A percentile compares a stretch with the other conserved stretches of the same genome.
These are phyloP conservation scores for Pseudonitzschia pungens DNA, from an alignment of 108 stramenopile species.

Conservation along the genomic window DNA sequence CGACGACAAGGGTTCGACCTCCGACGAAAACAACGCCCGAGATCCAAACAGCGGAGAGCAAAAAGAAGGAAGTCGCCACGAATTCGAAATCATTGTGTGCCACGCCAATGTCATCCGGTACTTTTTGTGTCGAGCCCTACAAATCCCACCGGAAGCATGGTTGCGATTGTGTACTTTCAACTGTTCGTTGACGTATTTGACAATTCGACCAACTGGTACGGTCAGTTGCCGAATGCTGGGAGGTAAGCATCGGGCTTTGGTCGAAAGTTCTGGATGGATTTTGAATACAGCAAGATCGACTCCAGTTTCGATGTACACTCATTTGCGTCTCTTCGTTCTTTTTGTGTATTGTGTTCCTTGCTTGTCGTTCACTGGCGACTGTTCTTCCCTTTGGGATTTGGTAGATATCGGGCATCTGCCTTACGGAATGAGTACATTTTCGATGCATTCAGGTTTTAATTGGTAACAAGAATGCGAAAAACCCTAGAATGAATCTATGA, in stretches of 20 bases:
- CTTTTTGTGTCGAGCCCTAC: conserved; percentile 89
- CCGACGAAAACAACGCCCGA: conserved; percentile 22
- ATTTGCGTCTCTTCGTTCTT: background rate
- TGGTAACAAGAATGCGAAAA: conserved; percentile 50
- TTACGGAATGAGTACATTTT: conserved; percentile 66
- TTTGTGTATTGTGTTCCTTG: background rate
- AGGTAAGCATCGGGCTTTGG: background rate
- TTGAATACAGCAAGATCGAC: too few species aligned
- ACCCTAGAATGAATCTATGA: too few species aligned
- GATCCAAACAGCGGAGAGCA: conserved; percentile 21
- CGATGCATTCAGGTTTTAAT: conserved; percentile 72
- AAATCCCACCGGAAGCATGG: conserved; percentile 93
- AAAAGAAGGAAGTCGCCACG: conserved; percentile 54
- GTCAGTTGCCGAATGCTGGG: conserved; percentile 88
- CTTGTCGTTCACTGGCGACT: background rate
- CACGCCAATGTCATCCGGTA: conserved; percentile 97
- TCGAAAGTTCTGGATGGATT: background rate
- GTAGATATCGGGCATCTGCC: conserved; percentile 84
- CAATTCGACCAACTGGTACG: conserved; percentile 80
- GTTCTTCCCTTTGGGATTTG: background rate
- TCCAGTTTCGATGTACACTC: background rate
- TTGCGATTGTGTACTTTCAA: conserved; percentile 88
- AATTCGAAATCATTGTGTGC: conserved; percentile 92
- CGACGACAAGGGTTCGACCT: background rate
- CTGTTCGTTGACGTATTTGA: conserved; percentile 85